phyloP scores from a whole-genome alignment of 176 grass and related monocot genomes.

The Triticum aestivum region DNA sequence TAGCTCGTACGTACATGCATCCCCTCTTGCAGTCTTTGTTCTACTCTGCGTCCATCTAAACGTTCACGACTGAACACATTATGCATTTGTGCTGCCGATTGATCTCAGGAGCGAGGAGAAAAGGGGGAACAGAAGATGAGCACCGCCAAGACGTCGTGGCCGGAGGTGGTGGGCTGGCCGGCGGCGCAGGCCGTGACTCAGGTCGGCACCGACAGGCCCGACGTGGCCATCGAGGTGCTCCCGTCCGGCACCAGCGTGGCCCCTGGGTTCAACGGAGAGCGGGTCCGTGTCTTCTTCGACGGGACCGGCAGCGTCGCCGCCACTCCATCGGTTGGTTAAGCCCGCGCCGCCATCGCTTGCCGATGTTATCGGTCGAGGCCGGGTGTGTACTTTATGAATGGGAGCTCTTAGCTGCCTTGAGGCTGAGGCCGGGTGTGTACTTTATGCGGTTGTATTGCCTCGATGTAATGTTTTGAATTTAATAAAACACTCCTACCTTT shows the following conservation, averaged over 20 bases:
- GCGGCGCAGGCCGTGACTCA: not conserved
- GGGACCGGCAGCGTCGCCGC: not conserved
- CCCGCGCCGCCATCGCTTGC: too few relatives aligned
- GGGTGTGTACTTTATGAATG: too few relatives aligned
- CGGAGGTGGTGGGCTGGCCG: conserved; percentile 12
- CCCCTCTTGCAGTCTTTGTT: too few relatives aligned
- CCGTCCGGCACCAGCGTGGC: not conserved
- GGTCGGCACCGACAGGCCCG: not conserved
- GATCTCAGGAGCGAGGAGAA: too few relatives aligned
- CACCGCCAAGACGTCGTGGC: conserved; percentile 9
- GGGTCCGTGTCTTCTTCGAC: conserved; percentile 12
- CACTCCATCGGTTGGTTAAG: not conserved
- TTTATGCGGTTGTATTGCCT: too few relatives aligned
- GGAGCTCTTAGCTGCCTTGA: too few relatives aligned
- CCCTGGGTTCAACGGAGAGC: not conserved
- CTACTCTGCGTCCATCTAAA: too few relatives aligned
- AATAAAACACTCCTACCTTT: not conserved
- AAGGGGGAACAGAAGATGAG: not conserved
- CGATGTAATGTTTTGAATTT: too few relatives aligned
- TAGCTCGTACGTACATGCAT: too few relatives aligned
- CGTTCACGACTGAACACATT: too few relatives aligned
- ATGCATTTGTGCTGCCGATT: too few relatives aligned
- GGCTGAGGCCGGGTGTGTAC: too few relatives aligned
- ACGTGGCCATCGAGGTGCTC: not conserved
- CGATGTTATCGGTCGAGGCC: not conserved